Conservation (phyloP, 2,329 filamentous ascomycete species). For the Verticillium klebahnii region DNA sequence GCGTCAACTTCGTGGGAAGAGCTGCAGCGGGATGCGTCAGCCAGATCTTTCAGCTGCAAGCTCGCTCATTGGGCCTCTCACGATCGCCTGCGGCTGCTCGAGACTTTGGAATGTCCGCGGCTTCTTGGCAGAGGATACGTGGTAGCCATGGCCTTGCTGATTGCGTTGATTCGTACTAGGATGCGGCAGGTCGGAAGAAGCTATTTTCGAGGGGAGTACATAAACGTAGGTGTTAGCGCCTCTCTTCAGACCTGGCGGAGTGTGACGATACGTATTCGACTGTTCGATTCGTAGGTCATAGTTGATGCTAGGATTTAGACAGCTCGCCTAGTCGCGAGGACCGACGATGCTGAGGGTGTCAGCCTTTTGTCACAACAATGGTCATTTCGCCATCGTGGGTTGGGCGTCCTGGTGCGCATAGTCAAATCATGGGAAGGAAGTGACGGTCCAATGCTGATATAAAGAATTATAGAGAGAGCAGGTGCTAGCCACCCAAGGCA, state of each 20-base stretch:
- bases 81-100: background rate
- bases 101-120: background rate
- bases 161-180: background rate
- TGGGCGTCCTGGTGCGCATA: background rate
- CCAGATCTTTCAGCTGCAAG: background rate
- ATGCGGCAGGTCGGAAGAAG: background rate
- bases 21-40: background rate
- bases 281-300: no score
- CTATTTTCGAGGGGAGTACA: background rate
- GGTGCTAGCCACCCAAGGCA: background rate
- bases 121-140: background rate
- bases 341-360: no score
- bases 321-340: no score
- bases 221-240: background rate
- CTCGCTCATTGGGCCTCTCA: background rate
- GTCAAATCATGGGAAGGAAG: background rate
- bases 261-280: no score
- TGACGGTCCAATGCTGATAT: background rate
- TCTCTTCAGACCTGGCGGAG: background rate
- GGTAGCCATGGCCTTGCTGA: background rate
- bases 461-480: background rate
- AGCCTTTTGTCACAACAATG: no score
- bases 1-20: background rate
- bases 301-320: no score
- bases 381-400: no score